These are phyloP conservation scores for Fusarium nodosum DNA, from an alignment of 2,329 filamentous ascomycete genomes.

Conservation along the genomic window DNA sequence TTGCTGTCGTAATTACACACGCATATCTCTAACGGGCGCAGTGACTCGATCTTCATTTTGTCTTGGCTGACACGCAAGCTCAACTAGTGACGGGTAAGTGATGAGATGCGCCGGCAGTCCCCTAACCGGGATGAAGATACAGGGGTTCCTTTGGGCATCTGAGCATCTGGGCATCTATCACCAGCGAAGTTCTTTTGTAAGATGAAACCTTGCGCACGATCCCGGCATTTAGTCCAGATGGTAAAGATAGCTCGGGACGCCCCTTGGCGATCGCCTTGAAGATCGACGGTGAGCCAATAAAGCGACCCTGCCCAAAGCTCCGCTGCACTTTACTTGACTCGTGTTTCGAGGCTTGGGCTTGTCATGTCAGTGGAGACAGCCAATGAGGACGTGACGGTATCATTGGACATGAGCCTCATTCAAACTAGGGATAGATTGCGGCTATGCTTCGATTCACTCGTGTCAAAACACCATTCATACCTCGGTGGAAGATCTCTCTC, in stretches of 20 bases:
- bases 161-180: not conserved
- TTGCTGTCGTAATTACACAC: constrained; percentile 21
- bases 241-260: constrained; percentile 7
- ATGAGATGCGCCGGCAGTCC: constrained; percentile 19
- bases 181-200: not conserved
- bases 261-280: constrained; percentile 28
- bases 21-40: constrained; percentile 8
- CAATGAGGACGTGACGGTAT: constrained; percentile 3
- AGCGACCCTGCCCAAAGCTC: constrained; percentile 2
- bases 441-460: constrained; percentile 9
- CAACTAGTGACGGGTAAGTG: constrained; percentile 8
- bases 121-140: not conserved
- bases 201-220: constrained; percentile 2
- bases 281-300: constrained; percentile 36
- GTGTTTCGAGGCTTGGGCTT: constrained; percentile 22
- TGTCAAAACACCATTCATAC: not conserved
- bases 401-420: constrained; percentile 15
- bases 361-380: constrained; percentile 1
- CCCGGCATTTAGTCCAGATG: not conserved
- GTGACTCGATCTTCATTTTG: constrained; percentile 29
- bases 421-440: constrained; percentile 16
- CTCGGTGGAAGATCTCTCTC: constrained; percentile 27
- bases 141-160: constrained; percentile 3
- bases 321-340: constrained; percentile 27
- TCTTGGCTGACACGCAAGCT: constrained; percentile 29